Base-by-base conservation (phyloP, 805 yeast species). In the Nakazawaea populi region DNA sequence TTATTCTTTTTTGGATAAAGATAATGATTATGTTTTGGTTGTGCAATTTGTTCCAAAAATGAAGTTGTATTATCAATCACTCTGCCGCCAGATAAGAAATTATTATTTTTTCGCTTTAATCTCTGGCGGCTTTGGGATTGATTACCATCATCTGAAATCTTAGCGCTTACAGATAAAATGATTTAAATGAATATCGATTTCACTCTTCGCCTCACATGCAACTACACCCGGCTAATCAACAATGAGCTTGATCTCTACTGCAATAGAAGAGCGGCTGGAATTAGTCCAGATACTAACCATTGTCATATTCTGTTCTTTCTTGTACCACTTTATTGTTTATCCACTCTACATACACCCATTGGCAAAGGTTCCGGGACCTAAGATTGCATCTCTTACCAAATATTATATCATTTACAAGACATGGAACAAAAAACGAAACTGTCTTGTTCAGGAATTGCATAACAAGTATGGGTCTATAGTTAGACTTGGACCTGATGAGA, bases 391-490 rank as follows among this genome's bases (percentile, higher is more conserved):
- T 18, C n/a, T 77, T 24, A 60, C 78, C 4, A 57, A 59, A 11
- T 60, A 66, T 18, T 60, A 64, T 53, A 62, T 65, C 24, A 59
- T 69, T 41, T 66, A 67, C 48, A 66, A 63, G 48, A 67, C 72
- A 41, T 61, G 72, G 56, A 44, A 53, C 7, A 74, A 69, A 49
- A 73, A 74, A 52, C 68, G 83, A 45, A 76, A 69, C 45, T 63
- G 64, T 14, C 64, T 64, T 27, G 71, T 80, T 4, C 74, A 76
- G 48, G 50, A 58, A 4, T 65, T 80, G 56, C 87, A 82, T 58
- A 48, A 60, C 38, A 60, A 66, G 52, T 79, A 79, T 55, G 87
- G 87, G 1, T 71, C 79, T 6, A 75, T 80, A 2, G 77, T 82
- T 8, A 65, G 80, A 12, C 60, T 82, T 9, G 66, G 77, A 1